Evolutionary conservation across 2,329 filamentous ascomycete genomes (phyloP).

Genomic region (Diaporthe citri): DNA sequence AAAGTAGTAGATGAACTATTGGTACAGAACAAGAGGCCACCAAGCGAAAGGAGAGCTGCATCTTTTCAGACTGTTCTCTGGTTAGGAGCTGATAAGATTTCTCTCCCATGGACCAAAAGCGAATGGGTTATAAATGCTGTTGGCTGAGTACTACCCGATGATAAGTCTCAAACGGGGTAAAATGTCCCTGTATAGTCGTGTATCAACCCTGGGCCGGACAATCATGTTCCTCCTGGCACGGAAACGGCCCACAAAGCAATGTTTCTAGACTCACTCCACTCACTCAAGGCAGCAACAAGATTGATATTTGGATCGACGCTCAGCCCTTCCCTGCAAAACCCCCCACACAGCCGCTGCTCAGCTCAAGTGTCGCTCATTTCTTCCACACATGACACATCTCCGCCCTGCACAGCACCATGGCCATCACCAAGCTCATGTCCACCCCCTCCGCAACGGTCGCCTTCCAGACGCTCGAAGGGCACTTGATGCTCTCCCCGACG

Average conservation of each 20-base stretch:
- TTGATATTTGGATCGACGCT: not conserved
- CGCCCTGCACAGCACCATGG: not conserved
- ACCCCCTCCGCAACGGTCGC: not conserved
- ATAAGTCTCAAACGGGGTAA: not conserved
- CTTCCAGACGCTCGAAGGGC: constrained; percentile 2
- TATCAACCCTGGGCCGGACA: not conserved
- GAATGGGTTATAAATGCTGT: too few relatives aligned
- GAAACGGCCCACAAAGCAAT: not conserved
- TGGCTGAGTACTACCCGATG: not conserved
- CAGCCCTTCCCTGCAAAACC: not conserved
- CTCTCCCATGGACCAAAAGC: too few relatives aligned
- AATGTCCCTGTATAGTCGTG: not conserved
- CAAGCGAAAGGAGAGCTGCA: not conserved
- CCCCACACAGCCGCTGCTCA: not conserved
- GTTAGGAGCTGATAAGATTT: not conserved
- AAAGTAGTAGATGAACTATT: not conserved
- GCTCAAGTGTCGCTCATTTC: not conserved
- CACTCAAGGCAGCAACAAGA: not conserved
- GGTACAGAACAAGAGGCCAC: not conserved
- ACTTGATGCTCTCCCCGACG: not conserved
- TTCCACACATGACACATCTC: constrained; percentile 20
- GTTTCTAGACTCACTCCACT: not conserved
- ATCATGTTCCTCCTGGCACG: not conserved
- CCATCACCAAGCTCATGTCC: constrained; percentile 10
- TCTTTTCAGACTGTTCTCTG: not conserved